Base-by-base conservation (phyloP, 2,329 filamentous ascomycete genomes). In the Colletotrichum orbiculare region DNA sequence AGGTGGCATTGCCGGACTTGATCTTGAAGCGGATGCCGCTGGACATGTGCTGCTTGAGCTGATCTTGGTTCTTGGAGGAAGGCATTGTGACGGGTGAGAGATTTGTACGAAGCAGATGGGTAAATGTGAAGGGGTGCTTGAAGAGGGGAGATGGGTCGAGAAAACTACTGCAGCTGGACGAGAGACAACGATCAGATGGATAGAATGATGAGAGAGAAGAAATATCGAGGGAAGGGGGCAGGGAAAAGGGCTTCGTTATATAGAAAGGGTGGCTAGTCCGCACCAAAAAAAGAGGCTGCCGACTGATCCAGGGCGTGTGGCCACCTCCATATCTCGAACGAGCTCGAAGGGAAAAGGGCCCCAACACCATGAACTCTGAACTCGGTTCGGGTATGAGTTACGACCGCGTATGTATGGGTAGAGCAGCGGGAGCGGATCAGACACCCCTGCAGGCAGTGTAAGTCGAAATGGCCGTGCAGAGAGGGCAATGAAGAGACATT, bases 1-100 rank as follows among this genome's bases (percentile, higher is more conserved):
- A 77, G 70, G 74, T 75, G 66, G 70, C 69, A 50, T 64, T 74
- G 65, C 80, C 81, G 45, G 81, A 75, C 74, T 77, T 79, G 74
- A 84, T 78, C 50, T 79, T 72, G 75, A 84, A 84, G 73, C 77
- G 77, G 76, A 84, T 76, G 64, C 75, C 79, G 15, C 46, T 46
- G 42, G 46, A 49, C 48, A 66, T 60, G 11, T 54, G 60, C 7
- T 33, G 60, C 54, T 64, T 64, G 42, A 37, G 43, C n/a, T 34
- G 52, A 33, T 43, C 42, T n/a, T 15, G 5, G 42, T 13, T 43
- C 8, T 43, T 43, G 45, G 52, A 34, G 46, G 52, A 63, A 64
- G 64, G 64, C 60, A 64, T 66, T 42, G 43, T 41, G 43, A 46
- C 17, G 17, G 37, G 11, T 11, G 37, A 54, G 6, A 42, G 25